phyloP scores from a whole-genome alignment of 140 eudicot species.

The Bidens hawaiensis region DNA sequence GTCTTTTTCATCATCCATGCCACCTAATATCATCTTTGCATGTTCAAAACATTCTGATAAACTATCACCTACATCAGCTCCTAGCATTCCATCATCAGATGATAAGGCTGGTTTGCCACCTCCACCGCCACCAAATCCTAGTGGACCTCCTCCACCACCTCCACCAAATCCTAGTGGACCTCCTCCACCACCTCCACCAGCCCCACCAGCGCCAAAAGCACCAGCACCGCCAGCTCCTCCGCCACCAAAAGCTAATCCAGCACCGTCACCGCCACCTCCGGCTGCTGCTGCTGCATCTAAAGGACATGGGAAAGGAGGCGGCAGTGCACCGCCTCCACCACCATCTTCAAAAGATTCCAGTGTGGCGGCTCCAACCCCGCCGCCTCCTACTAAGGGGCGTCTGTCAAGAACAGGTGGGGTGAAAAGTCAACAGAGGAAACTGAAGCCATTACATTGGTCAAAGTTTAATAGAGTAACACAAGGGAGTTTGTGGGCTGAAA shows the following conservation, averaged over 20 bases:
- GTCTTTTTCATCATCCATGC: slow-evolving; percentile 13
- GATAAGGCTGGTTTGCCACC: slow-evolving; percentile 1
- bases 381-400: slow-evolving; percentile 51
- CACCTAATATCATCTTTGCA: slow-evolving; percentile 32
- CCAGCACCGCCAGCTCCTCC: slow-evolving; percentile 40
- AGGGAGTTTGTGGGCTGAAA: slow-evolving; percentile 99
- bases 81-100: slow-evolving; percentile 26
- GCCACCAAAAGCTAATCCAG: slow-evolving; percentile 19
- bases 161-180: slow-evolving; percentile 5
- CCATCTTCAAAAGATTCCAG: slow-evolving; percentile 18
- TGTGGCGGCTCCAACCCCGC: slow-evolving; percentile 61
- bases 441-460: slow-evolving; percentile 91
- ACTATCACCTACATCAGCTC: slow-evolving; percentile 4
- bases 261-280: slow-evolving; percentile 65
- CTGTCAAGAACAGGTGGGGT: slow-evolving; percentile 41
- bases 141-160: slow-evolving; percentile 24
- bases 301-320: slow-evolving; percentile 21
- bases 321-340: slow-evolving; percentile 33
- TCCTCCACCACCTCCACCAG: slow-evolving; percentile 44
- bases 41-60: slow-evolving; percentile 34
- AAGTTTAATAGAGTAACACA: slow-evolving; percentile 60
- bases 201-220: slow-evolving; percentile 38
- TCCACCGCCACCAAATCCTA: slow-evolving; percentile 33
- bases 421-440: slow-evolving; percentile 54
- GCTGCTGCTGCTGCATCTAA: slow-evolving; percentile 23